Conservation (phyloP, 345 rosid genomes). For the Euphorbia pulcherrima region DNA sequence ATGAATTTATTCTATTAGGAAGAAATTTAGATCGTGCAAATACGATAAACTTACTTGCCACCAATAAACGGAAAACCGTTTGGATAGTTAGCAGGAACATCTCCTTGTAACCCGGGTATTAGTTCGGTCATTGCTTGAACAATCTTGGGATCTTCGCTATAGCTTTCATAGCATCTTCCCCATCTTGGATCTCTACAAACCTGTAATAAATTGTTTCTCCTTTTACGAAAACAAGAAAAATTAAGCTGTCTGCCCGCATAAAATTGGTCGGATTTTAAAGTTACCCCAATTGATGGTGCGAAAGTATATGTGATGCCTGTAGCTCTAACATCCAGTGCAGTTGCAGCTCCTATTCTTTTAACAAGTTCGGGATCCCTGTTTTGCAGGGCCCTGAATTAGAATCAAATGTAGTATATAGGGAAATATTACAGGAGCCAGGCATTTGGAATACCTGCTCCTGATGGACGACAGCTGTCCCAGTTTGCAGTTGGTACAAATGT, state of each 20-base stretch:
- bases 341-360: slow-evolving; percentile 78
- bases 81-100: slow-evolving; percentile 42
- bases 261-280: no score
- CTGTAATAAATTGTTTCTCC: no score
- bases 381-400: no score
- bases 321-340: slow-evolving; percentile 84
- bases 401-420: no score
- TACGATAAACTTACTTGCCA: slow-evolving; percentile 54
- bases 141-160: slow-evolving; percentile 66
- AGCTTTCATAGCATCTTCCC: slow-evolving; percentile 97
- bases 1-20: neutral
- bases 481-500: no score
- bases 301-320: slow-evolving; percentile 78
- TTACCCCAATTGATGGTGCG: slow-evolving; percentile 90
- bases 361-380: slow-evolving; percentile 79
- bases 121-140: slow-evolving; percentile 72
- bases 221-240: no score
- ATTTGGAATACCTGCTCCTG: no score
- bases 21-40: neutral
- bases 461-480: no score
- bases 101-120: slow-evolving; percentile 79
- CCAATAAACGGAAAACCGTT: slow-evolving; percentile 60
- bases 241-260: no score
- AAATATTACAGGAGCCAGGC: no score
- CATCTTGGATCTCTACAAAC: slow-evolving; percentile 97